Evolutionary conservation across 106 monocot genomes (phyloP).

Genomic region (Apostasia ramifera): DNA sequence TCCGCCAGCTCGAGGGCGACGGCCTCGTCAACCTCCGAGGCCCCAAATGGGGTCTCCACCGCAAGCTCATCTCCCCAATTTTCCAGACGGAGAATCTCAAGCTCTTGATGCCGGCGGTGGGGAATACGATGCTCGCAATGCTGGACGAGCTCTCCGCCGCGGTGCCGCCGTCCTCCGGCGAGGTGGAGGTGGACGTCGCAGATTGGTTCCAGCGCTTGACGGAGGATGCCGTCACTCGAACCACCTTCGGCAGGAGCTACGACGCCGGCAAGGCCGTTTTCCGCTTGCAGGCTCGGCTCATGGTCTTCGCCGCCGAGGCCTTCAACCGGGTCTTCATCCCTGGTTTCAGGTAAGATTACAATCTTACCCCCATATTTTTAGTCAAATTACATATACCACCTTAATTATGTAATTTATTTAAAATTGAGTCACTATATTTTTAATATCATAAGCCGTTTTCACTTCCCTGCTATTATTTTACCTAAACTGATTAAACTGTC

Average conservation of each 20-base stretch:
- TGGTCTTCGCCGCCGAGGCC: slow-evolving; percentile 72
- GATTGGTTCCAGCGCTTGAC: slow-evolving; percentile 43
- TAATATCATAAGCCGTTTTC: too few relatives aligned
- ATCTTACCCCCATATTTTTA: too few relatives aligned
- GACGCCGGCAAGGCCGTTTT: slow-evolving; percentile 52
- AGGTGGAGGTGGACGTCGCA: slow-evolving; percentile 58
- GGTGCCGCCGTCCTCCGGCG: slow-evolving; percentile 16
- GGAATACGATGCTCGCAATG: slow-evolving; percentile 25
- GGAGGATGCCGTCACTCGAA: slow-evolving; percentile 39
- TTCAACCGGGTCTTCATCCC: slow-evolving; percentile 50
- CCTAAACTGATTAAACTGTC: too few relatives aligned
- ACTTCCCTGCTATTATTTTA: too few relatives aligned
- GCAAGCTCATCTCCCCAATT: slow-evolving; percentile 64
- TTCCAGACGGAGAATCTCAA: slow-evolving; percentile 86
- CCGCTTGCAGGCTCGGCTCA: slow-evolving; percentile 58
- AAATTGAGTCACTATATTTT: too few relatives aligned
- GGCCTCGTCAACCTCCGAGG: slow-evolving; percentile 77
- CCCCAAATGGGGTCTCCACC: slow-evolving; percentile 68
- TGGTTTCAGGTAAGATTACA: slow-evolving; percentile 10
- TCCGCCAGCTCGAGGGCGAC: slow-evolving; percentile 80
- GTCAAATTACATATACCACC: too few relatives aligned
- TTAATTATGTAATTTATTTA: too few relatives aligned
- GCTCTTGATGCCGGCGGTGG: slow-evolving; percentile 51
- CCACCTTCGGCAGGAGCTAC: slow-evolving; percentile 43
- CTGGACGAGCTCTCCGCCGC: slow-evolving; percentile 38